Evolutionary conservation across 495 filamentous ascomycete genomes (phyloP), one percentile per base, ranked within the genome.

Genomic region (Hypoxylon lienhwacheense): DNA sequence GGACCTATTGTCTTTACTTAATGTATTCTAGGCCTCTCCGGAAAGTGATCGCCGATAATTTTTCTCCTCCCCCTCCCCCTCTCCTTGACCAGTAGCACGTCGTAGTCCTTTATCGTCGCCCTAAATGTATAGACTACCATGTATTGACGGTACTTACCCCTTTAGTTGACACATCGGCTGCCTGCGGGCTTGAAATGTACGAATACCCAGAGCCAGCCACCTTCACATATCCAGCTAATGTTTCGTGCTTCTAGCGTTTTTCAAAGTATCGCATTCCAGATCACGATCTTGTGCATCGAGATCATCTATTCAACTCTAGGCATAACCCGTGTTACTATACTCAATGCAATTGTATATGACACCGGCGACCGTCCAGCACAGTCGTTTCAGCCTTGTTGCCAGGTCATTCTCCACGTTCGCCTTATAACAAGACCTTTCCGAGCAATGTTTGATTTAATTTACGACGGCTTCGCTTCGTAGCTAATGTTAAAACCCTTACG

Each of bases 251-350:
- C 24, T 26, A 26, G 24, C n/a, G n/a, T 43, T 31, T 31, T 39
- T 28, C 32, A 36, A 35, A 55, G 47, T 33, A 46, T 33, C 41
- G 47, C 26, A 46, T 33, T 35, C 47, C 14, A 56, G 58, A 61
- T 61, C 58, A 51, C 52, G 58, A 61, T 61, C 58, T 52, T 47
- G 56, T 61, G 58, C 58, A 51, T 61, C 58, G 47, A 48, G 12
- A 44, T 56, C 20, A 35, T 48, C 28, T 36, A 29, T 35, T 43
- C 41, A 34, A 48, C 58, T 61, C 39, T 45, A 1, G 12, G n/a
- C 21, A 51, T 14, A 39, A 33, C 32, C 25, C 20, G 53, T 56
- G 37, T 36, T 41, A 55, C 47, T 24, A 29, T 37, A 47, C 41
- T 48, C 12, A 14, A 41, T 24, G 39, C 31, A 45, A 46, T 55